Percentiles rank a stretch among this genome's conserved stretches.
These are phyloP conservation scores for Solanum hybrid DNA, from an alignment of 305 asterid species.

Conservation along the genomic window DNA sequence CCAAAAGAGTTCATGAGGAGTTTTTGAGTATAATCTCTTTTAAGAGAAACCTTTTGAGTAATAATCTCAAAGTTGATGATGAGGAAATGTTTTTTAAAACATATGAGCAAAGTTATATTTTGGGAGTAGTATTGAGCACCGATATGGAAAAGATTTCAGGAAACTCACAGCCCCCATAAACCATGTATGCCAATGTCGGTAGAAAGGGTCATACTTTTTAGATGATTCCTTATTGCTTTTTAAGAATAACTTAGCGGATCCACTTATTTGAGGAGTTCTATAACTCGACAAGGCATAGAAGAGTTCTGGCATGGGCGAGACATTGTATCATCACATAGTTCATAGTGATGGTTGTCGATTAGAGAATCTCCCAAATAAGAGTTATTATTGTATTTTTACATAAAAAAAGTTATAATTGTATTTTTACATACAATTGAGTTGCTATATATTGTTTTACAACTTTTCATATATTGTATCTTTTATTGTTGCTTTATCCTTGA, in stretches of 20 bases:
- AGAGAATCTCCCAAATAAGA: background rate
- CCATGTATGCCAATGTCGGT: background rate
- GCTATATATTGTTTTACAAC: no score
- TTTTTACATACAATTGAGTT: no score
- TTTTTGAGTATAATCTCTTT: background rate
- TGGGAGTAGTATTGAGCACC: background rate
- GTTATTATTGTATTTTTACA: background rate
- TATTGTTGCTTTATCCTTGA: background rate
- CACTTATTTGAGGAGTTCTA: background rate
- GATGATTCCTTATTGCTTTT: background rate
- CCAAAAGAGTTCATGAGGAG: background rate
- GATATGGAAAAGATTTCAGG: background rate
- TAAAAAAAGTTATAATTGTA: no score
- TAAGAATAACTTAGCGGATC: background rate
- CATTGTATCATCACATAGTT: background rate
- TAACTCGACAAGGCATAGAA: background rate
- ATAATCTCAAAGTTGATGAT: background rate
- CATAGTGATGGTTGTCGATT: background rate
- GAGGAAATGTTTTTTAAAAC: background rate
- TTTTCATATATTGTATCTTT: background rate
- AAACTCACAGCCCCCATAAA: background rate
- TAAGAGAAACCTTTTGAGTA: background rate
- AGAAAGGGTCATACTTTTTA: background rate
- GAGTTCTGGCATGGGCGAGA: background rate
- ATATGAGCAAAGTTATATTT: background rate